A percentile compares a stretch with the other conserved stretches of the same genome.
Conservation (phyloP, 257 asterid species). For the Rehmannia glutinosa region DNA sequence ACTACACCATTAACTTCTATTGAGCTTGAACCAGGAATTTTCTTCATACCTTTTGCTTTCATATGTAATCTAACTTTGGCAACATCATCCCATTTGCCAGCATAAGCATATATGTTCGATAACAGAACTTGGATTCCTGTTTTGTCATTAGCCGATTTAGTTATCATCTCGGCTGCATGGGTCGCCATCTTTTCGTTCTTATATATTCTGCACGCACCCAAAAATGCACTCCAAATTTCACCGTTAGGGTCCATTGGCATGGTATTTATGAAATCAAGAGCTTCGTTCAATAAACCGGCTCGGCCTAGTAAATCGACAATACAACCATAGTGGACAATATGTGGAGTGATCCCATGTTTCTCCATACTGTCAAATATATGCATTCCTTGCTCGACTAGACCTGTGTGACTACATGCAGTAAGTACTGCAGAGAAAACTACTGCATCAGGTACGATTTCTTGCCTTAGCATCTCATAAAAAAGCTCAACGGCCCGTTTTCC, state of each 20-base stretch:
- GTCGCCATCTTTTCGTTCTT: slow-evolving; percentile 33
- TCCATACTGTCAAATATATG: slow-evolving; percentile 29
- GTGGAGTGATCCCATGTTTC: slow-evolving; percentile 29
- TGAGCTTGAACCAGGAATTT: slow-evolving; percentile 51
- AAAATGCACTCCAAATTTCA: slow-evolving; percentile 41
- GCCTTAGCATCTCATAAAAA: slow-evolving; percentile 37
- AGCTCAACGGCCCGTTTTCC: slow-evolving; percentile 41
- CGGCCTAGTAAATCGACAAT: slow-evolving; percentile 51
- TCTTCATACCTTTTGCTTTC: slow-evolving; percentile 48
- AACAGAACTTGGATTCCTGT: slow-evolving; percentile 47
- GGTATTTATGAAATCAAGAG: slow-evolving; percentile 27
- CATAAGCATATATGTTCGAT: slow-evolving; percentile 47
- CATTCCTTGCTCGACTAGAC: slow-evolving; percentile 48
- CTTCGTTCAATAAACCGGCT: slow-evolving; percentile 44
- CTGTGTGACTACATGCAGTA: slow-evolving; percentile 53
- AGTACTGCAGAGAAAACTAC: slow-evolving; percentile 43
- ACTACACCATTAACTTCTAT: slow-evolving; percentile 43
- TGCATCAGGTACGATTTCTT: slow-evolving; percentile 35
- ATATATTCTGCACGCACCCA: slow-evolving; percentile 42
- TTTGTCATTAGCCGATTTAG: slow-evolving; percentile 18
- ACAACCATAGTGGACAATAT: slow-evolving; percentile 47
- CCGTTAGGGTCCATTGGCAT: slow-evolving; percentile 44
- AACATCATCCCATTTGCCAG: slow-evolving; percentile 51
- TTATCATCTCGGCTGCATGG: slow-evolving; percentile 22
- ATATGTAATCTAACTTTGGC: slow-evolving; percentile 43